Evolutionary conservation across 257 asterid genomes (phyloP), one percentile per base, ranked within the genome.

Genomic region (Solanum medicagineum): DNA sequence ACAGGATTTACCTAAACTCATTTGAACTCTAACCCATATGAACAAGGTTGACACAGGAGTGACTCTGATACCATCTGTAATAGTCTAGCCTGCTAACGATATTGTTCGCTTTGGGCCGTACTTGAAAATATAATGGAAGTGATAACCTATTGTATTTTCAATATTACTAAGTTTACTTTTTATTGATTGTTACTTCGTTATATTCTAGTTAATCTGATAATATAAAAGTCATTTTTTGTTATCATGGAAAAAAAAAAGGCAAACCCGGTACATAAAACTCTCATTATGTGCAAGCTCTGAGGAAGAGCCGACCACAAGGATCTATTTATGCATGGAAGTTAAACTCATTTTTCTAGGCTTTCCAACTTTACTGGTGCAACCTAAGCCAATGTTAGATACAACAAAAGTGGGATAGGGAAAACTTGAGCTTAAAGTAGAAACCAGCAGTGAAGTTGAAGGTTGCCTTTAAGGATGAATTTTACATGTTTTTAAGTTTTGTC

Each of bases 401-500:
- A 14, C 49, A 45, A 45, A 62, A 69, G 3, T 45, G 26, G 57
- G 45, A 44, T 69, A 84, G 13, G 65, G 51, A 85, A 93, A 86
- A 85, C 97, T 88, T 94, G 81, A 85, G 81, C 98, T 95, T 94
- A 90, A 95, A 95, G 97, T 81, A 85, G 85, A 94, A 89, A 85
- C 90, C 40, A 90, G 55, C 68, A 49, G 66, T 81, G 85, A 24
- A 86, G 62, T 74, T 85, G 89, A 87, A 91, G 90, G 90, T 91
- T 90, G 89, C 92, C 91, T 88, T 91, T 86, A 93, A 92, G 95
- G 81, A 86, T 90, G 84, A 87, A 88, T 36, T 85, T 68, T 86
- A 90, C 84, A 85, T 69, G 89, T 89, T 92, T 90, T 85, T 86
- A 94, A 92, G 94, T 80, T 90, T 90, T 79, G 83, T 79, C 83